Evolutionary conservation across 208 protist genomes (phyloP).

Genomic region (Trypanosoma vivax): DNA sequence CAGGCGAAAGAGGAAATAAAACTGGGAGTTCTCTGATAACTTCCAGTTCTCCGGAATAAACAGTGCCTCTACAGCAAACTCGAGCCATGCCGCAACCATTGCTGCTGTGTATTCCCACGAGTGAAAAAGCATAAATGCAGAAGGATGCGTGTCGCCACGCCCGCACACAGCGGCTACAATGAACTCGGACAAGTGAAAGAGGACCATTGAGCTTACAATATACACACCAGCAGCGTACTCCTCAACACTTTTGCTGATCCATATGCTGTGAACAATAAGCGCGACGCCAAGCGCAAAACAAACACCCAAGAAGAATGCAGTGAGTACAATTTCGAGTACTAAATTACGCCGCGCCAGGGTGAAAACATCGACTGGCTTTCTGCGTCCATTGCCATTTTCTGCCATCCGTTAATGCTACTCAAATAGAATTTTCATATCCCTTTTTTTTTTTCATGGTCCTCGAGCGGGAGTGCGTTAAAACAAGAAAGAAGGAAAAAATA

Average conservation of each 20-base stretch:
- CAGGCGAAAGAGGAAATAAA: conserved; percentile 28
- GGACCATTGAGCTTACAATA: conserved; percentile 42
- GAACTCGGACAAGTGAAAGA: conserved; percentile 83
- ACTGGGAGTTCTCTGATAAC: conserved; percentile 12
- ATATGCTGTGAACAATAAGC: conserved; percentile 35
- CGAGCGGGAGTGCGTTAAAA: no score
- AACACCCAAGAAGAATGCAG: conserved; percentile 49
- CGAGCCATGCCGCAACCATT: conserved; percentile 26
- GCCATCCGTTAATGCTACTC: background rate
- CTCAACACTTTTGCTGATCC: conserved; percentile 13
- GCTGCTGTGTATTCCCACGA: conserved; percentile 60
- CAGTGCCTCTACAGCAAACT: conserved; percentile 68
- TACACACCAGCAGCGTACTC: conserved; percentile 58
- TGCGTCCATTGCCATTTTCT: background rate
- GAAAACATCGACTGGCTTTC: background rate
- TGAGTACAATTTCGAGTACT: conserved; percentile 41
- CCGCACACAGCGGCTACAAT: conserved; percentile 31
- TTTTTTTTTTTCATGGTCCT: conserved; percentile 1
- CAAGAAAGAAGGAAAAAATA: no score
- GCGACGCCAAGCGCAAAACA: conserved; percentile 20
- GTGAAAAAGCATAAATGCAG: conserved; percentile 83
- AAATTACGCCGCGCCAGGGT: conserved; percentile 29
- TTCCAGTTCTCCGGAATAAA: conserved; percentile 63
- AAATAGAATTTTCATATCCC: background rate
- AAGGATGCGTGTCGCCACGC: conserved; percentile 61